Conservation (phyloP, 208 protist species). For the Leishmania mexicana region DNA sequence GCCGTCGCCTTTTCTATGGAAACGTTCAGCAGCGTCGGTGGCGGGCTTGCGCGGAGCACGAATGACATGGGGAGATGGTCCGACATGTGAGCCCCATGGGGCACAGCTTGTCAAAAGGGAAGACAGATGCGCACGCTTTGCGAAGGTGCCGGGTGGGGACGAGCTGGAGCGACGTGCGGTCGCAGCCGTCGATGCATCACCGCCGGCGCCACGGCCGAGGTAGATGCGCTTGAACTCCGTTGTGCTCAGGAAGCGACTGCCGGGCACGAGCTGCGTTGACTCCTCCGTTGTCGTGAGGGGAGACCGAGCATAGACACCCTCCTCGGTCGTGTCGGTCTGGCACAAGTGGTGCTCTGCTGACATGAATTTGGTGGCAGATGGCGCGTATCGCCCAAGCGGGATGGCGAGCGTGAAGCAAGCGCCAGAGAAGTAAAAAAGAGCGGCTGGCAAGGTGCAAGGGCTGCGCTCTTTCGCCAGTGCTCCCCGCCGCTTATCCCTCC, state of each 20-base stretch:
- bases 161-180: background rate
- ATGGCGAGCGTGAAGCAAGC: background rate
- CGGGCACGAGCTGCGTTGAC: slow-evolving; percentile 1
- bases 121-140: too few species aligned
- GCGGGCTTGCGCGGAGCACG: background rate
- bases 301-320: slow-evolving; percentile 29
- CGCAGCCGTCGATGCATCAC: background rate
- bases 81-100: background rate
- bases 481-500: background rate
- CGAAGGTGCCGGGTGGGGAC: background rate
- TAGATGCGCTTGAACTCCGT: slow-evolving; percentile 56
- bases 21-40: background rate
- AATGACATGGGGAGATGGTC: background rate
- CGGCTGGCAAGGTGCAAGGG: background rate
- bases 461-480: background rate
- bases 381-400: background rate
- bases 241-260: slow-evolving; percentile 46
- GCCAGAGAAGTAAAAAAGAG: background rate
- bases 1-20: background rate
- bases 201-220: slow-evolving; percentile 17
- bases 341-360: background rate
- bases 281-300: slow-evolving; percentile 24
- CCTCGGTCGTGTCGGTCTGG: background rate
- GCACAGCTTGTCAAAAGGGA: background rate
- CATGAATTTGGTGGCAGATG: background rate